Conservation (phyloP, 1,284 basidiomycete genomes). For the Phlebopus sp. region DNA sequence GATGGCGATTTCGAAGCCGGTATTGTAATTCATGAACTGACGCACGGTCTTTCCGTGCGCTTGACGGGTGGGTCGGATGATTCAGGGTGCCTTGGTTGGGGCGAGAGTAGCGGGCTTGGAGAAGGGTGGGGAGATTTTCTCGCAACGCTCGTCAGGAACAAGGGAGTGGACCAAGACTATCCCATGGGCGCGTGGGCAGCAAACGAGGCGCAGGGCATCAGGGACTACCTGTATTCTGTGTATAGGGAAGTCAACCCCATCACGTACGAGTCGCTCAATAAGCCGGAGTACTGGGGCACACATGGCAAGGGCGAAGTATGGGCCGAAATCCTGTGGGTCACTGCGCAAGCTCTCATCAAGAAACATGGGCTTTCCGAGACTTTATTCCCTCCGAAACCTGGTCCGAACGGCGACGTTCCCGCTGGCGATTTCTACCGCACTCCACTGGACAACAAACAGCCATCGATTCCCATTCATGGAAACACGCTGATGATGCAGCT, state of each 20-base stretch:
- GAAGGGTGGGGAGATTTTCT: constrained; percentile 92
- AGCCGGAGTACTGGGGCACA: constrained; percentile 88
- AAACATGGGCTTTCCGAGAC: constrained; percentile 79
- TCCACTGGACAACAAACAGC: constrained; percentile 33
- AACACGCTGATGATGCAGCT: constrained; percentile 89
- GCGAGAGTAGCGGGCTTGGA: constrained; percentile 95
- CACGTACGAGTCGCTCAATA: constrained; percentile 94
- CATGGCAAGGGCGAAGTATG: constrained; percentile 94
- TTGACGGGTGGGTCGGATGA: constrained; percentile 92
- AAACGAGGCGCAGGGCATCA: constrained; percentile 74
- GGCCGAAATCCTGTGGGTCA: constrained; percentile 91
- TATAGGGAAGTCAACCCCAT: constrained; percentile 82
- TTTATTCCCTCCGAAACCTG: constrained; percentile 77
- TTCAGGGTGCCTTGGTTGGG: constrained; percentile 92
- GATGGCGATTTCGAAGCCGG: constrained; percentile 95
- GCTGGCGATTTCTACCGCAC: constrained; percentile 72
- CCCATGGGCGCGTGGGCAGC: constrained; percentile 96
- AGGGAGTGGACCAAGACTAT: constrained; percentile 69
- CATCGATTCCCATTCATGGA: constrained; percentile 85
- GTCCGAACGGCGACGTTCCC: constrained; percentile 59
- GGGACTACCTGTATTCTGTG: constrained; percentile 86
- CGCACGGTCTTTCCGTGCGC: constrained; percentile 90
- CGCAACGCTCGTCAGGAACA: constrained; percentile 82
- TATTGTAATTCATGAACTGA: constrained; percentile 88
- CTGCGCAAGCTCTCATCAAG: constrained; percentile 71